phyloP scores from a whole-genome alignment of 1,139 yeast genomes.

The Saccharomyces hybrid region DNA sequence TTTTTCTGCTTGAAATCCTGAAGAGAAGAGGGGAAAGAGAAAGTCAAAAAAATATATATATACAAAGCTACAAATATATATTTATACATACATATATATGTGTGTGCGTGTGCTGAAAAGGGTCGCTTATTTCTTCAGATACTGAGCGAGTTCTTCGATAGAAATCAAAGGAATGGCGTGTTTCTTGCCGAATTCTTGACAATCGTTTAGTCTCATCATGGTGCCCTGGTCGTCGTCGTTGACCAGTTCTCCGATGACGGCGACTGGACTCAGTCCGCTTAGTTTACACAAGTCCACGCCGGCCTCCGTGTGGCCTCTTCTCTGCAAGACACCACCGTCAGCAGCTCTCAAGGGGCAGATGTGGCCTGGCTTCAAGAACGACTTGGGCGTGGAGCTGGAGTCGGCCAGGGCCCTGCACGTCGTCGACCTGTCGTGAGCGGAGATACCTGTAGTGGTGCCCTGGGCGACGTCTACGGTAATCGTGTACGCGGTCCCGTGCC shows the following conservation, averaged over 20 bases:
- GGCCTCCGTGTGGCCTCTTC: conserved; percentile 99
- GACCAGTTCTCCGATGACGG: conserved; percentile 89
- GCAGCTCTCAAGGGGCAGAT: conserved; percentile 86
- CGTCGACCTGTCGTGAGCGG: conserved; percentile 88
- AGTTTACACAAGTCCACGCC: conserved; percentile 80
- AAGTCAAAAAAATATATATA: neutral
- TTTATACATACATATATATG: neutral
- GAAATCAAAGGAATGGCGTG: conserved; percentile 67
- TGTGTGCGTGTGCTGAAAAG: neutral
- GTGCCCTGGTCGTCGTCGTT: conserved; percentile 79
- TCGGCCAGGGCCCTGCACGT: conserved; percentile 72
- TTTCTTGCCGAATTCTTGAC: conserved; percentile 58
- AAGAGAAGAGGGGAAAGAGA: neutral
- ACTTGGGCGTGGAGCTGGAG: conserved; percentile 46
- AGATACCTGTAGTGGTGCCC: conserved; percentile 96
- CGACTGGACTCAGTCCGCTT: conserved; percentile 78
- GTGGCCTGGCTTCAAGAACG: conserved; percentile 90
- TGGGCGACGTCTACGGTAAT: conserved; percentile 76
- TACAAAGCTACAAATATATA: neutral
- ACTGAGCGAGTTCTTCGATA: conserved; percentile 65
- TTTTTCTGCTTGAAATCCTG: too few relatives aligned
- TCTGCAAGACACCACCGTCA: conserved; percentile 69
- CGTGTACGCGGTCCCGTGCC: conserved; percentile 96
- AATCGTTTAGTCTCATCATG: conserved; percentile 92
- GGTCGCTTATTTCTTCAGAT: conserved; percentile 34